Evolutionary conservation across 305 asterid species (phyloP), one percentile per base, ranked within the genome.

Genomic region (Nicotiana rustica): DNA sequence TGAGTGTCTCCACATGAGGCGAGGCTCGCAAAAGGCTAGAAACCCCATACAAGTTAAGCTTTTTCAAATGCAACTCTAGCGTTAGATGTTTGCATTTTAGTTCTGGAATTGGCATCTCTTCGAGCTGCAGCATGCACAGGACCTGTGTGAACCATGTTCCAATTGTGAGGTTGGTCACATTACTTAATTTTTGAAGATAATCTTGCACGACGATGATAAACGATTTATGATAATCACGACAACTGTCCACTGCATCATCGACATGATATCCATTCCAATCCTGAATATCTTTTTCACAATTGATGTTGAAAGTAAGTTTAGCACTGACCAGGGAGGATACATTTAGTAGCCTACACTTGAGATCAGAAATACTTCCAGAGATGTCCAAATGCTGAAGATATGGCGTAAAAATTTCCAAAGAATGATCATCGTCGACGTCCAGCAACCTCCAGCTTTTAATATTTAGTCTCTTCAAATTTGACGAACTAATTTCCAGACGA

Each of bases 41-140:
- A 25, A 29, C 36, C 13, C 68, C 68, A 25, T 25, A 64, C 68
- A 64, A 64, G 12, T 21, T 64, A 64, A 64, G 13, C 33, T 25
- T 4, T 21, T 64, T 10, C 6, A 4, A 4, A 64, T 25, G 68
- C 38, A 64, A 25, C 36, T 64, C 38, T 64, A 64, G 13, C 2
- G 17, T 64, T 12, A 64, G 68, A 25, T 64, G 1, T 10, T 25
- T 64, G 36, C 36, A 64, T 25, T 64, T 64, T 3, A 25, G n/a
- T 64, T 64, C n/a, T 25, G 68, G 68, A 64, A 64, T 64, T 5
- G 38, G 38, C 68, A 64, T 6, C 36, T 15, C 36, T 25, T 64
- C 1, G 68, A 64, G n/a, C 68, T 64, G 68, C 38, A 25, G 13
- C 68, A 64, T 64, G 36, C 68, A 64, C n/a, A 64, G 14, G 68